phyloP scores from a whole-genome alignment of 345 rosid genomes.

The Arabidopsis suecica region DNA sequence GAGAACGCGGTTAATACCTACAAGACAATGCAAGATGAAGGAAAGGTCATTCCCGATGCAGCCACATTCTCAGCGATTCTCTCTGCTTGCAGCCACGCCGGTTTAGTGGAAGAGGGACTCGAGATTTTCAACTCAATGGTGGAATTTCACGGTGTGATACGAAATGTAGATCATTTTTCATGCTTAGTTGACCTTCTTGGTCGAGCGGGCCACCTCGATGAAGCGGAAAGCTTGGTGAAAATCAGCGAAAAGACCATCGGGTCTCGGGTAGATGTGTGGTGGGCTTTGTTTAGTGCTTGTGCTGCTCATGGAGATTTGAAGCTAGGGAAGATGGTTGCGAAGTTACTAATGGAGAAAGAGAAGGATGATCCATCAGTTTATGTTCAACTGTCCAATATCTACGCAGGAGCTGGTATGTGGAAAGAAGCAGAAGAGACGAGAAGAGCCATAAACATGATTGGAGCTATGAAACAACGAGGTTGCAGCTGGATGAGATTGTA shows the following conservation, averaged over 20 bases:
- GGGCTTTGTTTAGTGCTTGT: conserved; percentile 82
- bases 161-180: conserved; percentile 66
- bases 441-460: conserved; percentile 48
- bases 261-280: conserved; percentile 51
- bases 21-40: conserved; percentile 54
- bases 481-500: conserved; percentile 67
- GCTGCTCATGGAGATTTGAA: conserved; percentile 71
- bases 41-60: conserved; percentile 53
- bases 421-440: conserved; percentile 71
- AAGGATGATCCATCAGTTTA: conserved; percentile 58
- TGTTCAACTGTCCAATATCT: conserved; percentile 70
- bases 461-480: conserved; percentile 63
- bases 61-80: conserved; percentile 69
- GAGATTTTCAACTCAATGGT: conserved; percentile 62
- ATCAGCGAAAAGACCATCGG: conserved; percentile 46
- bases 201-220: conserved; percentile 75
- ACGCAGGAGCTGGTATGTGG: conserved; percentile 82
- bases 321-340: conserved; percentile 63
- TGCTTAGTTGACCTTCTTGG: conserved; percentile 80
- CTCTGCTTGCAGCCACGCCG: conserved; percentile 83
- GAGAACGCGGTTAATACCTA: conserved; percentile 56
- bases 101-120: conserved; percentile 63
- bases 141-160: conserved; percentile 49
- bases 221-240: conserved; percentile 54
- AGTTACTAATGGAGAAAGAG: conserved; percentile 60